Base-by-base conservation (phyloP, 139 green algal species). In the Parachlorella kessleri region DNA sequence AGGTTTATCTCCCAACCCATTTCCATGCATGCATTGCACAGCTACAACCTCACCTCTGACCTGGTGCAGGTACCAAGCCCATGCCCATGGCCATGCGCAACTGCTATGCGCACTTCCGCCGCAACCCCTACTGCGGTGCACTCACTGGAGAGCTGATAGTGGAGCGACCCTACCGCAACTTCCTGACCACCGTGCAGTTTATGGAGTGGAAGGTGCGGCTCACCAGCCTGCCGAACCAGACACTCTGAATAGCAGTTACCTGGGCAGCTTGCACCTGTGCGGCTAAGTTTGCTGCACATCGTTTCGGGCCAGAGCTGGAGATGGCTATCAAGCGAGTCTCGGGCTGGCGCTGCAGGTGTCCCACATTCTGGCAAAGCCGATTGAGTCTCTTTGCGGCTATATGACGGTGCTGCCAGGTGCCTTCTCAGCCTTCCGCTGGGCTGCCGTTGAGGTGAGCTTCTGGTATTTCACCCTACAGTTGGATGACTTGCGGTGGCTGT, bases 391-490 rank as follows among this genome's bases (percentile, higher is more conserved):
- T 59, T 87, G 82, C 41, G 82, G 82, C 66, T 87, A 81, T 72
- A 41, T 87, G 28, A 87, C 82, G 3, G 82, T 87, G 70, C 66
- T 87, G 59, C 82, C 82, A 32, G 82, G 82, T 66, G 82, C 82
- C 38, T 87, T 87, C 76, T 87, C 82, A 18, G 82, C 82, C 48
- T 87, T 87, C 64, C 69, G 82, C 26, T 87, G 82, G 82, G 24
- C 75, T 1, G 82, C 82, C 6, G 64, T 87, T 32, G 82, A 87
- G 75, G 75, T 81, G 74, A 18, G 73, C 37, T 4, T 32, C n/a
- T n/a, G n/a, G n/a, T n/a, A n/a, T n/a, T n/a, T n/a, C n/a, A n/a
- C n/a, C n/a, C n/a, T n/a, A n/a, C n/a, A n/a, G n/a, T n/a, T n/a
- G n/a, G n/a, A n/a, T n/a, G n/a, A n/a, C n/a, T n/a, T n/a, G n/a